A percentile compares a stretch with the other conserved stretches of the same genome.
Evolutionary conservation across 352 stramenopile species (phyloP).

Genomic region (Phytophthora kernoviae): DNA sequence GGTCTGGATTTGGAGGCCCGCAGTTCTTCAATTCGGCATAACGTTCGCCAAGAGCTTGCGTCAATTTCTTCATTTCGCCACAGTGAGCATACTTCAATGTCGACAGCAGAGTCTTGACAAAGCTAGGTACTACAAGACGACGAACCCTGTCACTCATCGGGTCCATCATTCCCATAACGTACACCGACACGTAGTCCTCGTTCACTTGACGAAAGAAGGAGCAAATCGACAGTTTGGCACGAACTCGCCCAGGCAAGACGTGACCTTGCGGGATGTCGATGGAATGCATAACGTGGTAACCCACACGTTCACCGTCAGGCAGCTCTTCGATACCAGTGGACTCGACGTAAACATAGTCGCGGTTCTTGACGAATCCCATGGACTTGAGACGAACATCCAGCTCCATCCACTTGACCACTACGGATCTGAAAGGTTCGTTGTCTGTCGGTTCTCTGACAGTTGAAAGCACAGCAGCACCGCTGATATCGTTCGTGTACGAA

Average conservation of each 20-base stretch:
- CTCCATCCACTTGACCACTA: conserved; percentile 37
- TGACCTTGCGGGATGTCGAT: conserved; percentile 32
- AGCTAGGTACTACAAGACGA: conserved; percentile 20
- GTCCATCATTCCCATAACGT: conserved; percentile 40
- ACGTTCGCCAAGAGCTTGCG: conserved; percentile 24
- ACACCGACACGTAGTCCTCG: conserved; percentile 41
- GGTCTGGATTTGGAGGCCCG: conserved; percentile 12
- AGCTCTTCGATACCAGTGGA: conserved; percentile 40
- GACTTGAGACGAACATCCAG: conserved; percentile 28
- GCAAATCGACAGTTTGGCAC: conserved; percentile 36
- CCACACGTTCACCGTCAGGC: conserved; percentile 36
- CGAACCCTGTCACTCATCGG: conserved; percentile 24
- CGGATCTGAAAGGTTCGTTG: conserved; percentile 43
- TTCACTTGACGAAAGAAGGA: conserved; percentile 43
- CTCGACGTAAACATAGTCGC: conserved; percentile 66
- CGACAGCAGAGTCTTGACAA: conserved; percentile 31
- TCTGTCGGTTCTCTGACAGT: conserved; percentile 42
- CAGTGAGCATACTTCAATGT: conserved; percentile 32
- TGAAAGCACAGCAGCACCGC: conserved; percentile 43
- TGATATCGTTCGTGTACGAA: conserved; percentile 43
- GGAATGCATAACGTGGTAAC: conserved; percentile 55
- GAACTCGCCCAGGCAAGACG: conserved; percentile 29
- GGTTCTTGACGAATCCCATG: conserved; percentile 32
- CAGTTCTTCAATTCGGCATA: conserved; percentile 17
- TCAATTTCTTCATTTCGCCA: conserved; percentile 37